A percentile compares a stretch with the other conserved stretches of the same genome.
Evolutionary conservation across 768 basidiomycete species (phyloP).

Genomic region (Rhodotorula diobovata): DNA sequence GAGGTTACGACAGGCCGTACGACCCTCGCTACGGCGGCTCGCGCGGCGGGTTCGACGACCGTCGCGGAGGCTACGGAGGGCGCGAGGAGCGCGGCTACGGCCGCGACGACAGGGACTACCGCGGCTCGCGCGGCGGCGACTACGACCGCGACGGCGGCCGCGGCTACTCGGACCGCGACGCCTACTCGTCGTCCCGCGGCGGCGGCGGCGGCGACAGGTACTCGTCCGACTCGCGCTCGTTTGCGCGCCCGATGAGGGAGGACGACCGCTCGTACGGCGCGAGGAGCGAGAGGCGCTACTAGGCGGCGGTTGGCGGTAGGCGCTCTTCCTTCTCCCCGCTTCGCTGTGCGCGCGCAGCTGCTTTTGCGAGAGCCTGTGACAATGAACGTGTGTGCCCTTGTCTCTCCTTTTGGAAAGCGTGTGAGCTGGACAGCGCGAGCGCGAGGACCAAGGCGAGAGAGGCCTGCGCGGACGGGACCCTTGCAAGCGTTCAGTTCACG

Average conservation of each 20-base stretch:
- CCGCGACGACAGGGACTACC: slow-evolving; percentile 32
- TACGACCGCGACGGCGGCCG: slow-evolving; percentile 11
- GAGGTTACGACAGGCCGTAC: slow-evolving; percentile 67
- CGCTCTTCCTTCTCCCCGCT: too few species aligned
- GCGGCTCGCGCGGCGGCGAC: slow-evolving; percentile 45
- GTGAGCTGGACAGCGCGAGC: too few species aligned
- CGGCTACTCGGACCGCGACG: not conserved
- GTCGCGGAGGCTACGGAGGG: slow-evolving; percentile 45
- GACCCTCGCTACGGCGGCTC: slow-evolving; percentile 57
- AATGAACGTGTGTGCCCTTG: too few species aligned
- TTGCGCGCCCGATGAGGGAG: slow-evolving; percentile 33
- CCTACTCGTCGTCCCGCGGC: slow-evolving; percentile 48
- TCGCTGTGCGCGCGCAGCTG: too few species aligned
- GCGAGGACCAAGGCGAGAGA: too few species aligned
- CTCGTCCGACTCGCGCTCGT: not conserved
- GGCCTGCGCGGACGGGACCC: too few species aligned
- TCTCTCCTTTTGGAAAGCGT: too few species aligned
- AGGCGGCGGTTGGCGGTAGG: too few species aligned
- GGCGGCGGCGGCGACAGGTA: slow-evolving; percentile 46
- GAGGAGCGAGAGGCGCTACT: not conserved
- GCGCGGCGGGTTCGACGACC: slow-evolving; percentile 35
- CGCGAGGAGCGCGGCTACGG: slow-evolving; percentile 21
- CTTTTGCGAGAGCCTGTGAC: too few species aligned
- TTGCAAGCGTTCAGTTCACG: too few species aligned
- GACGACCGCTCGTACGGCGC: slow-evolving; percentile 30